A percentile compares a stretch with the other conserved stretches of the same genome.
Evolutionary conservation across 495 filamentous ascomycete genomes (phyloP).

Genomic region (Peziza echinospora): DNA sequence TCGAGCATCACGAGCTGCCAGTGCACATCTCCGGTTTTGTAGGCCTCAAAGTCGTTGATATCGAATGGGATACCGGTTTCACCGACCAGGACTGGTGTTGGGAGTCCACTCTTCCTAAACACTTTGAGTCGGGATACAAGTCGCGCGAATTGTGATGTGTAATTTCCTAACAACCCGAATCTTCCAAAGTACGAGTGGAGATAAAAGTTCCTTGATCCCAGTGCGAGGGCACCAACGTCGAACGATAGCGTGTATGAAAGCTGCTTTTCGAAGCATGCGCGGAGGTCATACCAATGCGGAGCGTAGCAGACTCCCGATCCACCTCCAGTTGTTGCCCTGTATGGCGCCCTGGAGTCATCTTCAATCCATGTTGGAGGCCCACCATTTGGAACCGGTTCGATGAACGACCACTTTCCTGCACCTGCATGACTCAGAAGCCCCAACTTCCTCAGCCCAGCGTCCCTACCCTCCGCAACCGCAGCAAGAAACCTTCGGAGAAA

Average conservation of each 20-base stretch:
- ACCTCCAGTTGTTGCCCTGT: background rate
- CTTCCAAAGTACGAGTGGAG: conserved; percentile 19
- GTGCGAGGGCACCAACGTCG: conserved; percentile 30
- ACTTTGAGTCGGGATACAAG: conserved; percentile 8
- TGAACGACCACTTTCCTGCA: conserved; percentile 11
- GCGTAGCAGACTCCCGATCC: conserved; percentile 50
- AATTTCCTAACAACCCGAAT: conserved; percentile 13
- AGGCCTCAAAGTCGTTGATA: conserved; percentile 52
- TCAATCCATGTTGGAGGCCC: conserved; percentile 11
- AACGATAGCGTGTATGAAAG: conserved; percentile 46
- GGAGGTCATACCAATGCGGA: conserved; percentile 57
- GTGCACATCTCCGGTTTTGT: conserved; percentile 34
- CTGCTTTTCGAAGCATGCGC: conserved; percentile 46
- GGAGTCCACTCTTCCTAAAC: conserved; percentile 5
- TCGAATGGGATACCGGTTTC: conserved; percentile 63
- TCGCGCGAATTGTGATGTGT: conserved; percentile 14
- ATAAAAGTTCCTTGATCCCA: conserved; percentile 16
- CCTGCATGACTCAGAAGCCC: background rate
- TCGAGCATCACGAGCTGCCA: conserved; percentile 13
- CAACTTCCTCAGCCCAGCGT: conserved; percentile 4
- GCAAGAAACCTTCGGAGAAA: conserved; percentile 10
- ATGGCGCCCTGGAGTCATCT: background rate
- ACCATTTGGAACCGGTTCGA: conserved; percentile 17
- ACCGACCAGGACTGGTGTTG: conserved; percentile 25
- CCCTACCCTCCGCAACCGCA: conserved; percentile 3